phyloP scores from a whole-genome alignment of 2,329 filamentous ascomycete species.

The Botrytis porri region DNA sequence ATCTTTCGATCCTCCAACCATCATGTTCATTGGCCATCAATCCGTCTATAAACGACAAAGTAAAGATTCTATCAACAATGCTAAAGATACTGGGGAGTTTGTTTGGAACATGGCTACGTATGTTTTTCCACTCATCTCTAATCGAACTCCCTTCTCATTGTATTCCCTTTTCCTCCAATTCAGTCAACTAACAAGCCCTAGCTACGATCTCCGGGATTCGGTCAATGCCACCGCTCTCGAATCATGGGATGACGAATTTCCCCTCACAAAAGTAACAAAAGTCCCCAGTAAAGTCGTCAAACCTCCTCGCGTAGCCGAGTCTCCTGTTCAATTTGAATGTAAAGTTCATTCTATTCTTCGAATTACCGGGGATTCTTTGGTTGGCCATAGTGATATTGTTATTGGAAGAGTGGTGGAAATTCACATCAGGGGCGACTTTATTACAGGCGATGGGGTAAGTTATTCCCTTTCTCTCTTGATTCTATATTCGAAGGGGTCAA shows the following conservation, averaged over 20 bases:
- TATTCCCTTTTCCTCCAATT: not conserved
- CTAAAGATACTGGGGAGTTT: slow-evolving; percentile 24
- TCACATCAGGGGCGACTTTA: slow-evolving; percentile 25
- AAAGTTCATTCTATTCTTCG: slow-evolving; percentile 22
- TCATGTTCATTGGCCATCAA: slow-evolving; percentile 23
- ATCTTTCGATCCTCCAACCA: slow-evolving; percentile 24
- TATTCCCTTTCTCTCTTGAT: fast-evolving
- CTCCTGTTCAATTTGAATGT: slow-evolving; percentile 25
- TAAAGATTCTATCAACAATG: slow-evolving; percentile 25
- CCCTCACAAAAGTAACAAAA: slow-evolving; percentile 19
- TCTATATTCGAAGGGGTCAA: not conserved
- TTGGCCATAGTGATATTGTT: slow-evolving; percentile 25
- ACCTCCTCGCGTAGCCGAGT: slow-evolving; percentile 24
- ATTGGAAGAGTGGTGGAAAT: slow-evolving; percentile 26
- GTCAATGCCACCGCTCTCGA: slow-evolving; percentile 6
- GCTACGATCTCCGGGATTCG: not conserved
- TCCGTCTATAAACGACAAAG: slow-evolving; percentile 18
- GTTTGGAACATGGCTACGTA: slow-evolving; percentile 28
- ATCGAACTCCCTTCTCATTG: not conserved
- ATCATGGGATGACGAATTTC: slow-evolving; percentile 15
- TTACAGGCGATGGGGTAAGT: slow-evolving; percentile 13
- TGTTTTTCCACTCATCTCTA: not conserved
- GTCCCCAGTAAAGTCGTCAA: slow-evolving; percentile 19
- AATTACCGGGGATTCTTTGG: slow-evolving; percentile 23
- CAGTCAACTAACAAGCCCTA: not conserved